Base-by-base conservation (phyloP, 257 asterid species). In the Eucommia ulmoides region DNA sequence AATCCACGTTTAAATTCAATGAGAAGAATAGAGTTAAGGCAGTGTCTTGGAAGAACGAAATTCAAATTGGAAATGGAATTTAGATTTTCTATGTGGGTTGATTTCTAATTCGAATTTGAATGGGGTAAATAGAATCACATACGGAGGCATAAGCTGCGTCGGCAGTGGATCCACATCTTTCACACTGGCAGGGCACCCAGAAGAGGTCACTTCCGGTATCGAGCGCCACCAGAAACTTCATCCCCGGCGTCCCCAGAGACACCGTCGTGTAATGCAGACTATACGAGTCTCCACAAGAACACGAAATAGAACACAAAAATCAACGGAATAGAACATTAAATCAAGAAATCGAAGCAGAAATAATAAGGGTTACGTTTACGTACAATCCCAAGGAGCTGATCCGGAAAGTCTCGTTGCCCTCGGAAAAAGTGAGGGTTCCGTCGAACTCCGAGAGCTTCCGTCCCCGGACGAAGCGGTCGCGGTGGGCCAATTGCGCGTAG, bases 141-240 rank as follows among this genome's bases (percentile, higher is more conserved):
- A 82, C 96, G 58, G 78, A 65, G 49, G 49, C 52, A 62, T 52
- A 65, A 50, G 85, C 73, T 8, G 83, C 65, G 64, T 74, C 69
- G 23, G 69, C 77, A 33, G 51, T 62, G 8, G 89, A 69, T 12
- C 88, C 71, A 58, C 94, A 87, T 54, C 65, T 61, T 45, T 64
- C 60, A 61, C 91, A 87, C 7, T 61, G 69, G 49, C 96, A 87
- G 16, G 96, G 94, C 33, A 83, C 81, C 96, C 96, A 86, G 60
- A 83, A 83, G 49, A 86, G 55, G 62, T 83, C 87, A 63, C 94
- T 86, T 57, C 96, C 93, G 0, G 96, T 83, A 69, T 86, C 96
- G 58, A 86, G 82, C 23, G 94, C 96, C 81, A 86, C 96, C 68
- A 80, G 58, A 70, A 83, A 83, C 75, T 70, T 76, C 76, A 55